Percentiles rank a stretch among this genome's conserved stretches.
Conservation (phyloP, 1,284 basidiomycete genomes). For the Boletellus sp. region DNA sequence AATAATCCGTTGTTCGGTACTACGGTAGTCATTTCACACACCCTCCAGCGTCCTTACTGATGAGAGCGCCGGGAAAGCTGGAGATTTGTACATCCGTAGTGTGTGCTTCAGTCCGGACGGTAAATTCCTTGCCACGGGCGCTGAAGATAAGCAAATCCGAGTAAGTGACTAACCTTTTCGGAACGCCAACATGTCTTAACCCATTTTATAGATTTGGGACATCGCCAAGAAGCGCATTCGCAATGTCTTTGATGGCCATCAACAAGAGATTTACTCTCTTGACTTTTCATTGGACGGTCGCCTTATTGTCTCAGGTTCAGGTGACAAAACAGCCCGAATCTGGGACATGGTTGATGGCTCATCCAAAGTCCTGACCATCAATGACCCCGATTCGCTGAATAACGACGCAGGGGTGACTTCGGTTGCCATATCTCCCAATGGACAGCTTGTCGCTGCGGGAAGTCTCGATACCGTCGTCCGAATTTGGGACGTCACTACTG, state of each 20-base stretch:
- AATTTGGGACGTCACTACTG: constrained; percentile 81
- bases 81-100: constrained; percentile 81
- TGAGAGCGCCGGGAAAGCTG: constrained; percentile 58
- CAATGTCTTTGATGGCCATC: constrained; percentile 79
- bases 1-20: neutral
- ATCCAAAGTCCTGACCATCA: constrained; percentile 58
- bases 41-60: constrained; percentile 61
- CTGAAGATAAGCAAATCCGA: constrained; percentile 80
- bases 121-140: constrained; percentile 76
- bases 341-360: constrained; percentile 76
- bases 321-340: constrained; percentile 85
- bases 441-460: constrained; percentile 78
- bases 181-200: constrained; percentile 8
- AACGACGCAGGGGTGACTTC: constrained; percentile 78
- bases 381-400: constrained; percentile 49
- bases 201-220: constrained; percentile 72
- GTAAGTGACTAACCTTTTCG: constrained; percentile 42
- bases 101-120: constrained; percentile 85
- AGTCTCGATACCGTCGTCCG: constrained; percentile 81
- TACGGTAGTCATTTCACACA: constrained; percentile 12
- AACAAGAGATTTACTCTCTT: constrained; percentile 88
- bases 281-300: constrained; percentile 82
- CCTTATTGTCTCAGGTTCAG: constrained; percentile 84
- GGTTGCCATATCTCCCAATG: constrained; percentile 80
- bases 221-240: constrained; percentile 70